Evolutionary conservation across 306 rosid species (phyloP), one percentile per base, ranked within the genome.

Genomic region (Astragalus glycyphyllos): DNA sequence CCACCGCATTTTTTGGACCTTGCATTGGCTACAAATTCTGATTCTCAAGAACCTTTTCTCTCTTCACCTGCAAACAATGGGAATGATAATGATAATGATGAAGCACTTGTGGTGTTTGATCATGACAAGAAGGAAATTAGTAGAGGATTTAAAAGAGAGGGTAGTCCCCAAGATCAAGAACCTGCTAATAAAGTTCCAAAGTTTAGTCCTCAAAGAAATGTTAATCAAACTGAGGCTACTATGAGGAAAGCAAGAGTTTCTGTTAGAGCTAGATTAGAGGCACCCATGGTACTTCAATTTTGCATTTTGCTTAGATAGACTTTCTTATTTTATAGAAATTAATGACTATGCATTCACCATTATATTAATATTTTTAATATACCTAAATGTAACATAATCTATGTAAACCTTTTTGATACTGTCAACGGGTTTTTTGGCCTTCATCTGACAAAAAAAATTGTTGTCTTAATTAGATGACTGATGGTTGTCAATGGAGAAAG

Each of bases 401-500:
- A n/a, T n/a, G n/a, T n/a, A n/a, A n/a, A n/a, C n/a, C n/a, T n/a
- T n/a, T n/a, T n/a, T n/a, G n/a, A n/a, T n/a, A n/a, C n/a, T n/a
- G n/a, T n/a, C n/a, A n/a, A n/a, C n/a, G n/a, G n/a, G n/a, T n/a
- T n/a, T n/a, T n/a, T n/a, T n/a, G n/a, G n/a, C n/a, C n/a, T n/a
- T n/a, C n/a, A n/a, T n/a, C n/a, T 23, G 29, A 23, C 29, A 23
- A 68, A 34, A 41, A 6, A 34, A 4, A 46, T 51, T 35, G 29
- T 20, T 32, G 60, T 38, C 77, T n/a, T n/a, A n/a, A n/a, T 60
- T 61, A 92, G 98, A 89, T 94, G 23, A 86, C 83, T 38, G 98
- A 94, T 77, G 98, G 98, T 4, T 94, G 98, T 26, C 98, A 94
- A 83, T 94, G 98, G 98, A 57, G 98, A 47, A 94, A 94, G 67